phyloP scores from a whole-genome alignment of 495 filamentous ascomycete species.

The Pseudoneurospora amorphoporcata region DNA sequence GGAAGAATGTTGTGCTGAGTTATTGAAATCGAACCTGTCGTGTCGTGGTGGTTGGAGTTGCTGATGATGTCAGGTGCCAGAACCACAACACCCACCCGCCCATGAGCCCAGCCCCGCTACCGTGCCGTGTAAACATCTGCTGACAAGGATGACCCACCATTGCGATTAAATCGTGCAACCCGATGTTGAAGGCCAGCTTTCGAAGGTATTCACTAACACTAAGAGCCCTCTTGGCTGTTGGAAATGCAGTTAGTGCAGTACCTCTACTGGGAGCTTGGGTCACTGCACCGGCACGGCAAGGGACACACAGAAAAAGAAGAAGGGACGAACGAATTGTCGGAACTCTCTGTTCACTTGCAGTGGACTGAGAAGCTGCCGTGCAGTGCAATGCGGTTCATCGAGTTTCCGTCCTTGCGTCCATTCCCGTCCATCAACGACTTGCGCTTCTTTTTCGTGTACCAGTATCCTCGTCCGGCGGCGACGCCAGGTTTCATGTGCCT shows the following conservation, averaged over 20 bases:
- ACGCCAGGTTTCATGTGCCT: not conserved
- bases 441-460: not conserved
- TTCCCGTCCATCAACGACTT: not conserved
- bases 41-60: not conserved
- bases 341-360: not conserved
- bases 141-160: not conserved
- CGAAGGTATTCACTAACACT: too few species aligned
- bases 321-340: not conserved
- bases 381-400: not conserved
- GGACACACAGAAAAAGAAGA: not conserved
- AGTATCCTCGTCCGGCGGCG: not conserved
- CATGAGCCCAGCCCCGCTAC: not conserved
- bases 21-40: not conserved
- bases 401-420: not conserved
- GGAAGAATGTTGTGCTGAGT: not conserved
- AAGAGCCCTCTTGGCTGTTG: too few species aligned
- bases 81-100: not conserved
- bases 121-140: not conserved
- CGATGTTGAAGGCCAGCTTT: too few species aligned
- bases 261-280: not conserved
- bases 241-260: too few species aligned
- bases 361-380: not conserved
- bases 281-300: not conserved
- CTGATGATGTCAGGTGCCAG: not conserved
- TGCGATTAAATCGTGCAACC: not conserved